Conservation (phyloP, 306 rosid species). For the Ziziphus jujuba region DNA sequence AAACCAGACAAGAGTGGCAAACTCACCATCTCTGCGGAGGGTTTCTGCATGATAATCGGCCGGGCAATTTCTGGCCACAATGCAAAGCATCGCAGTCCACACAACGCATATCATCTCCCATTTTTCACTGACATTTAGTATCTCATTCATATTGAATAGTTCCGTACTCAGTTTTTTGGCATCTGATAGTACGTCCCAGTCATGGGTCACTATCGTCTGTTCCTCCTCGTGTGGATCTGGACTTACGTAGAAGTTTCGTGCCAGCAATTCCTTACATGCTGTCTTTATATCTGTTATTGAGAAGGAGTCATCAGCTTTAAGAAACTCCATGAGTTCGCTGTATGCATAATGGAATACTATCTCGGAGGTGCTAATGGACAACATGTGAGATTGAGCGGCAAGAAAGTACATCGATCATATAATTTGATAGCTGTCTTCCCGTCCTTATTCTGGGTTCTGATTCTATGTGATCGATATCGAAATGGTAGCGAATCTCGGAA, state of each 20-base stretch:
- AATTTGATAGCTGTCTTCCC: neutral
- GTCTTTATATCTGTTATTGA: neutral
- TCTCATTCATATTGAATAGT: too few species aligned
- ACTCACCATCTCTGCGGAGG: conserved; percentile 6
- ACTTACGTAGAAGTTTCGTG: too few species aligned
- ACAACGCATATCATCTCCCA: conserved; percentile 3
- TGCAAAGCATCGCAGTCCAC: conserved; percentile 6
- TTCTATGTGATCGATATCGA: neutral
- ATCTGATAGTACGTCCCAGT: neutral
- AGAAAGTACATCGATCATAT: conserved; percentile 2
- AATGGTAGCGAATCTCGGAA: neutral
- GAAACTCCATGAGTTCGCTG: neutral
- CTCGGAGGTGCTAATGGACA: neutral
- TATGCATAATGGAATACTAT: neutral
- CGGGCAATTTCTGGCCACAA: neutral
- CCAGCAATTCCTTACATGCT: too few species aligned
- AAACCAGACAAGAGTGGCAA: conserved; percentile 6
- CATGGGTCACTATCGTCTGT: neutral
- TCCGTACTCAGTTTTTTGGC: neutral
- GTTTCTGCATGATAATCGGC: neutral
- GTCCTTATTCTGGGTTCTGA: neutral
- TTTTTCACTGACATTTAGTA: too few species aligned
- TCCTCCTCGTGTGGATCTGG: too few species aligned
- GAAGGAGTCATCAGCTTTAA: neutral
- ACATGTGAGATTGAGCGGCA: neutral